These are phyloP conservation scores for Tolypocladium tundrense DNA, from an alignment of 2,329 filamentous ascomycete genomes.

Conservation along the genomic window DNA sequence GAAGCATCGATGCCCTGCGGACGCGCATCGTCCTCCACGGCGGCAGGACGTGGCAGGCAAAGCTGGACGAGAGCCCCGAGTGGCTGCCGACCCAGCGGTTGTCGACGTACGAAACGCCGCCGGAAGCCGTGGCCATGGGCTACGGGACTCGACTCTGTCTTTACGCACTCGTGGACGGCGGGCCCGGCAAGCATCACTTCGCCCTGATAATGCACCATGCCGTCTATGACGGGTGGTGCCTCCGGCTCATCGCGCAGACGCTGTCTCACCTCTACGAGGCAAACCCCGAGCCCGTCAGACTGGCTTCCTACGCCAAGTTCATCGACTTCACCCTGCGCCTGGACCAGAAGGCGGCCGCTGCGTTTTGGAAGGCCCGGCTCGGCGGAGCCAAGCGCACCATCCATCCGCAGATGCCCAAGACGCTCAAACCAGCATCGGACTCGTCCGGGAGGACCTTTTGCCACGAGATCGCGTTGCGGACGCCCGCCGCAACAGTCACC, in stretches of 20 bases:
- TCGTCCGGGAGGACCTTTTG: background rate
- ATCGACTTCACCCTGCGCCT: too few relatives aligned
- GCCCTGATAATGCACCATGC: background rate
- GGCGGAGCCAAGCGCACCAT: background rate
- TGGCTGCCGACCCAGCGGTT: background rate
- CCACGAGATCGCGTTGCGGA: background rate
- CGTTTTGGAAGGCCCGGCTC: too few relatives aligned
- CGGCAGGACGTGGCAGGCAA: background rate
- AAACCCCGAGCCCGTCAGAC: background rate
- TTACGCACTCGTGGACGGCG: background rate
- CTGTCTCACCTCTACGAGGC: too few relatives aligned
- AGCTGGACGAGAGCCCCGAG: background rate
- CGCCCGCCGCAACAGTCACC: background rate
- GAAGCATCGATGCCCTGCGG: slow-evolving; percentile 2
- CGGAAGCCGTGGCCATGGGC: background rate
- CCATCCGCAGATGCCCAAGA: background rate
- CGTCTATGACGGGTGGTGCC: background rate
- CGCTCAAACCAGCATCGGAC: background rate
- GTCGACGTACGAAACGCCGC: too few relatives aligned
- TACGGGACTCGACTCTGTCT: background rate
- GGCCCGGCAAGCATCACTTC: background rate
- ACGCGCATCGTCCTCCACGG: slow-evolving; percentile 3
- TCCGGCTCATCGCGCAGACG: background rate
- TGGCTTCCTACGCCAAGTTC: too few relatives aligned
- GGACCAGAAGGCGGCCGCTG: too few relatives aligned